A percentile compares a stretch with the other conserved stretches of the same genome.
Evolutionary conservation across 2,329 filamentous ascomycete species (phyloP).

Genomic region (Ramularia endophylla): DNA sequence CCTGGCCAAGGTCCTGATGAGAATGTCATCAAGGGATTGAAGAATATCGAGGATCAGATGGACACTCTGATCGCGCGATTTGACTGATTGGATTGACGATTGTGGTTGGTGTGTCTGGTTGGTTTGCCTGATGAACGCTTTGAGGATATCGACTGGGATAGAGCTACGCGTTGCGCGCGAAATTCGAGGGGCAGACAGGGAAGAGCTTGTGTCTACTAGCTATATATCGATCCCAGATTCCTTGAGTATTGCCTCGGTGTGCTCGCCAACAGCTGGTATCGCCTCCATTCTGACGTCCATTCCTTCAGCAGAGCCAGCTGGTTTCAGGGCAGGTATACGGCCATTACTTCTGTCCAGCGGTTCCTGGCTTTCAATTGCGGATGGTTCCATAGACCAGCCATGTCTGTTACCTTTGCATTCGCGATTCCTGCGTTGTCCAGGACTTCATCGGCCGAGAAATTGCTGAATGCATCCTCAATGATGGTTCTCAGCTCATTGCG

Average conservation of each 20-base stretch:
- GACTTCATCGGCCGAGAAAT: constrained; percentile 36
- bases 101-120: too few relatives aligned
- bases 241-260: constrained; percentile 42
- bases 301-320: constrained; percentile 40
- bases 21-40: constrained; percentile 72
- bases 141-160: too few relatives aligned
- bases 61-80: constrained; percentile 26
- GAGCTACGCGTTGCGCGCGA: too few relatives aligned
- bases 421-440: constrained; percentile 44
- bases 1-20: constrained; percentile 80
- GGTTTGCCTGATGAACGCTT: too few relatives aligned
- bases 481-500: constrained; percentile 42
- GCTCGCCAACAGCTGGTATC: constrained; percentile 47
- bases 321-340: constrained; percentile 44
- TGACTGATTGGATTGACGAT: constrained; percentile 3
- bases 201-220: not conserved
- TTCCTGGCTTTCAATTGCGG: constrained; percentile 47
- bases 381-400: constrained; percentile 51
- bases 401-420: constrained; percentile 51
- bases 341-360: constrained; percentile 49
- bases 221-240: constrained; percentile 36
- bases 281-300: constrained; percentile 37
- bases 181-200: too few relatives aligned
- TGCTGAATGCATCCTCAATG: constrained; percentile 40
- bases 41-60: constrained; percentile 29